Conservation (phyloP, 805 yeast species). For the Yarrowia sp. region DNA sequence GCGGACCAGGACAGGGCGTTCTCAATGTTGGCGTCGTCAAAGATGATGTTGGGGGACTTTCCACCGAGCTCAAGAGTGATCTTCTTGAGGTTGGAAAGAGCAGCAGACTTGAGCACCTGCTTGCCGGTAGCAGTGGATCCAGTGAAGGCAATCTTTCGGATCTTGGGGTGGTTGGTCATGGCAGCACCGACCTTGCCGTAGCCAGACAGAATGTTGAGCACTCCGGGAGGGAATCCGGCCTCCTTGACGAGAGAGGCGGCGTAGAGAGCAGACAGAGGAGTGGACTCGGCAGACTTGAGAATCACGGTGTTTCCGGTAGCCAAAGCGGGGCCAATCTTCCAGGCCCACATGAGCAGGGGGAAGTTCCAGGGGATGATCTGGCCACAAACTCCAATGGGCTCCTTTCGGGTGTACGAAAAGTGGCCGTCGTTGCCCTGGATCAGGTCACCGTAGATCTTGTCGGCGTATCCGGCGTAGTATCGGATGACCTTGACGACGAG, state of each 20-base stretch:
- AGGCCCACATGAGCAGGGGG: conserved; percentile 73
- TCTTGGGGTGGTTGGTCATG: conserved; percentile 65
- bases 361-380: conserved; percentile 78
- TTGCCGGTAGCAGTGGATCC: conserved; percentile 93
- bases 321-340: conserved; percentile 85
- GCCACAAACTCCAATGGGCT: conserved; percentile 71
- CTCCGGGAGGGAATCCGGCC: conserved; percentile 82
- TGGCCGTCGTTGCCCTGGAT: conserved; percentile 65
- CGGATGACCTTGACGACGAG: conserved; percentile 63
- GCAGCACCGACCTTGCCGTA: conserved; percentile 72
- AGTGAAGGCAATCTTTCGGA: conserved; percentile 90
- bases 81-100: conserved; percentile 74
- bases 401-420: conserved; percentile 72
- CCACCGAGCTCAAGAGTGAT: conserved; percentile 96
- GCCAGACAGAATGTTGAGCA: conserved; percentile 73
- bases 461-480: conserved; percentile 79
- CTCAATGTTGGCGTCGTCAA: conserved; percentile 82
- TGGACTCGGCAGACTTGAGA: conserved; percentile 76
- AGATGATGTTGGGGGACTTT: conserved; percentile 88
- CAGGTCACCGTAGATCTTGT: conserved; percentile 61
- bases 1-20: conserved; percentile 76
- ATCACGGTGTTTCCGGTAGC: conserved; percentile 80
- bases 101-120: conserved; percentile 76
- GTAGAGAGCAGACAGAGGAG: conserved; percentile 72
- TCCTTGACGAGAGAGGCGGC: conserved; percentile 64